phyloP scores from a whole-genome alignment of 192 early-diverging fungal species.

The Coemansia sp. region DNA sequence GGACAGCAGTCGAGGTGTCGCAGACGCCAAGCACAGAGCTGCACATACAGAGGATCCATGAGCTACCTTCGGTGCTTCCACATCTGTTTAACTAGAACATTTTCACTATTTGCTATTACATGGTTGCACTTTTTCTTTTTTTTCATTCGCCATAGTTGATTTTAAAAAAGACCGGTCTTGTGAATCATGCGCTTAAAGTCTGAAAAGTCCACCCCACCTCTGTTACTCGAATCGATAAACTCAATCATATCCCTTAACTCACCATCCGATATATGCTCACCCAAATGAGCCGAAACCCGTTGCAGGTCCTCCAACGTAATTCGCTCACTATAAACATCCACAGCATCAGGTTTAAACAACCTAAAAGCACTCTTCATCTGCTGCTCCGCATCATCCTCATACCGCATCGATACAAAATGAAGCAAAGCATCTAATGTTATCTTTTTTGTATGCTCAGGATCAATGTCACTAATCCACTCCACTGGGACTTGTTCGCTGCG shows the following conservation, averaged over 20 bases:
- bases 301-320: conserved; percentile 80
- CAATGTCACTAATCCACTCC: conserved; percentile 26
- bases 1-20: conserved; percentile 54
- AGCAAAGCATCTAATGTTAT: conserved; percentile 34
- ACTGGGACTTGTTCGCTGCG: conserved; percentile 3
- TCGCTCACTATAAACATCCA: conserved; percentile 54
- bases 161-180: conserved; percentile 59
- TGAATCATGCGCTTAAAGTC: conserved; percentile 67
- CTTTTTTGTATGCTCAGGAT: conserved; percentile 31
- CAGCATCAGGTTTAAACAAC: conserved; percentile 73
- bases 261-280: conserved; percentile 64
- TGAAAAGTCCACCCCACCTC: conserved; percentile 62
- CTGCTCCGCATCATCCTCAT: conserved; percentile 59
- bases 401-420: conserved; percentile 29
- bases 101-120: too few relatives aligned
- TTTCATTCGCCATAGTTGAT: background rate
- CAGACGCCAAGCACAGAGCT: conserved; percentile 42
- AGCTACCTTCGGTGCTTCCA: conserved; percentile 63
- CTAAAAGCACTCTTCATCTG: conserved; percentile 76
- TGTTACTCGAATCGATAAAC: conserved; percentile 64
- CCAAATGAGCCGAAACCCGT: conserved; percentile 61
- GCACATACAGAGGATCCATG: conserved; percentile 62
- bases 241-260: conserved; percentile 69
- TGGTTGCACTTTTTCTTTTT: background rate
- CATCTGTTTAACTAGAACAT: conserved; percentile 44